These are phyloP conservation scores for Colletotrichum musicola DNA, from an alignment of 2,329 filamentous ascomycete species.

Conservation along the genomic window DNA sequence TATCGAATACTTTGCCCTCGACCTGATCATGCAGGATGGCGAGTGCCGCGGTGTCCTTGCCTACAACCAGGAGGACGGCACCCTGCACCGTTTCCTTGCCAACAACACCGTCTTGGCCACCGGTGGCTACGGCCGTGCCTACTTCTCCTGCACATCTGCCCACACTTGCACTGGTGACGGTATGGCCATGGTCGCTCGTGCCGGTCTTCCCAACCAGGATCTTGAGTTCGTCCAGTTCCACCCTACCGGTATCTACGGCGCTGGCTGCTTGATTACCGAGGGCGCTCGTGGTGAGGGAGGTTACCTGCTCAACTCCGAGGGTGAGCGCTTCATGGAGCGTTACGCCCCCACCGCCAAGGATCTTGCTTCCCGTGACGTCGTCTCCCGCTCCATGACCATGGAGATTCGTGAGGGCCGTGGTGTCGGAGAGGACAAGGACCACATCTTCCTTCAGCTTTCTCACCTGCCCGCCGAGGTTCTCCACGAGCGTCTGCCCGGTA, in stretches of 20 bases:
- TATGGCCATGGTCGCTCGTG: constrained; percentile 99
- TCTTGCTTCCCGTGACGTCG: constrained; percentile 94
- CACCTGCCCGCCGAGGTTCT: constrained; percentile 93
- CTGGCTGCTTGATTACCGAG: constrained; percentile 97
- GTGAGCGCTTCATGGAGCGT: constrained; percentile 99
- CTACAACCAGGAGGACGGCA: constrained; percentile 99
- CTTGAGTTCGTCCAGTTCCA: constrained; percentile 99
- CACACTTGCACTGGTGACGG: constrained; percentile 99
- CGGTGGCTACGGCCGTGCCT: constrained; percentile 96
- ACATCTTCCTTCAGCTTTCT: constrained; percentile 98
- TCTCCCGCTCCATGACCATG: constrained; percentile 97
- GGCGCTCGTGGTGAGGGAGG: constrained; percentile 98
- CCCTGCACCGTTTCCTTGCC: constrained; percentile 94
- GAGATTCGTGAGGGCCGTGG: constrained; percentile 98
- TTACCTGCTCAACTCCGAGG: constrained; percentile 96
- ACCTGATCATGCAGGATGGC: constrained; percentile 97
- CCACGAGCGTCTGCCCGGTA: constrained; percentile 96
- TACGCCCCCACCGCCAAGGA: constrained; percentile 99
- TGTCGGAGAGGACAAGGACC: constrained; percentile 96
- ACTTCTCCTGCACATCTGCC: constrained; percentile 98
- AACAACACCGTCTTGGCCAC: constrained; percentile 98
- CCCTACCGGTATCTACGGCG: constrained; percentile 98
- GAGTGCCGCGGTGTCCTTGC: constrained; percentile 96
- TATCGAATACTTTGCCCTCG: constrained; percentile 98
- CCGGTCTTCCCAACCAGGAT: constrained; percentile 98